phyloP scores from a whole-genome alignment of 2,329 filamentous ascomycete genomes.

The Trichoderma pleuroti region DNA sequence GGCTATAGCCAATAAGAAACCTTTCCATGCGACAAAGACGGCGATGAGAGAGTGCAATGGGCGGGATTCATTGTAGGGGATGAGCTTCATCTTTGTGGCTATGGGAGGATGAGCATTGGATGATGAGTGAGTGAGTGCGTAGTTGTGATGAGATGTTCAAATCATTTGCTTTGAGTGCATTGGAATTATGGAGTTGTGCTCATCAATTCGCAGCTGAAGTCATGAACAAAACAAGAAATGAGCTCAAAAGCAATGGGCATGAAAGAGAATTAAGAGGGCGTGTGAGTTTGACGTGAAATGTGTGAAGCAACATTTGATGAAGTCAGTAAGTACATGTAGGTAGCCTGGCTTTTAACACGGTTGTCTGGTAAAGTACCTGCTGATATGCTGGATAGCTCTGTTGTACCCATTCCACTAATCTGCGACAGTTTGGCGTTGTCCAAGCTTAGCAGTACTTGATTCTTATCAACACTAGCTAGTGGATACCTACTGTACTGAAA shows the following conservation, averaged over 20 bases:
- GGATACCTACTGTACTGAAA: neutral
- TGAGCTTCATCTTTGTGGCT: neutral
- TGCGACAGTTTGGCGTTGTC: neutral
- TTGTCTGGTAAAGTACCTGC: neutral
- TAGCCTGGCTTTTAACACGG: neutral
- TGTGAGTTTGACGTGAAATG: neutral
- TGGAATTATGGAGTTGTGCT: neutral
- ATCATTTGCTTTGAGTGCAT: neutral
- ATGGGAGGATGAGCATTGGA: neutral
- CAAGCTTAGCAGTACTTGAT: neutral
- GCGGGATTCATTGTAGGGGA: slow-evolving; percentile 1
- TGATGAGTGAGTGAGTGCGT: neutral
- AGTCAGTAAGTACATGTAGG: neutral
- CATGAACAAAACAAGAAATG: neutral
- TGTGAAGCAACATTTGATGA: neutral
- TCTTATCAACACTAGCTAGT: neutral
- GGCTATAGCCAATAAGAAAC: slow-evolving; percentile 60
- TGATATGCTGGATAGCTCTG: neutral
- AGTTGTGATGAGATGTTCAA: neutral
- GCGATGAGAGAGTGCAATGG: slow-evolving; percentile 28
- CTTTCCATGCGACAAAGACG: slow-evolving; percentile 64
- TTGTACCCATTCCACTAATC: neutral
- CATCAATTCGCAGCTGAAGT: fast-evolving
- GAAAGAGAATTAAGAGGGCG: neutral
- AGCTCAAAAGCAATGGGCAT: neutral